phyloP scores from a whole-genome alignment of 2,329 filamentous ascomycete genomes.

The Xylaria polymorpha region DNA sequence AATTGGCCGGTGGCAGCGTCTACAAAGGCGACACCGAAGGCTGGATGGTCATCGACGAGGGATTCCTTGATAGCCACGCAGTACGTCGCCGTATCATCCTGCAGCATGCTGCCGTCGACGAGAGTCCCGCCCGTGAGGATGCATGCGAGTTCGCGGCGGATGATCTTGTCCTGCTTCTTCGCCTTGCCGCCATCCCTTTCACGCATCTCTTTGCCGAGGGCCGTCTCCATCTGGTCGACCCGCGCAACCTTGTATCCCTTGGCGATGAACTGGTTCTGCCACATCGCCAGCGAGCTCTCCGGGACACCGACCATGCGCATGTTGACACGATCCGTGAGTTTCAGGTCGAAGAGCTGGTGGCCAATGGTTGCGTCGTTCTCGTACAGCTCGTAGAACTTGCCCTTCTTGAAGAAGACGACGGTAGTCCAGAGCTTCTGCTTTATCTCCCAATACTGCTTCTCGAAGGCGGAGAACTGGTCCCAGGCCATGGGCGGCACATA shows the following conservation, averaged over 20 bases:
- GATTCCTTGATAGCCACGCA: constrained; percentile 94
- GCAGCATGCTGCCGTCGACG: constrained; percentile 95
- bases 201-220: constrained; percentile 97
- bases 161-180: constrained; percentile 89
- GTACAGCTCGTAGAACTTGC: constrained; percentile 98
- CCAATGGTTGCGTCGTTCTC: constrained; percentile 97
- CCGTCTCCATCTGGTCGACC: constrained; percentile 97
- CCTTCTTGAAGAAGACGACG: constrained; percentile 99
- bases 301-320: constrained; percentile 99
- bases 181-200: constrained; percentile 78
- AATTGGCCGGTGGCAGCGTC: constrained; percentile 97
- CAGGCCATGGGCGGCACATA: constrained; percentile 86
- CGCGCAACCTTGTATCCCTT: constrained; percentile 98
- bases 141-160: constrained; percentile 87
- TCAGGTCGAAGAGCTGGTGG: constrained; percentile 95
- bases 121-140: constrained; percentile 93
- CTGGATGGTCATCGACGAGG: constrained; percentile 76
- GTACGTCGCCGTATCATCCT: constrained; percentile 97
- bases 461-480: constrained; percentile 88
- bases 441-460: constrained; percentile 99
- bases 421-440: constrained; percentile 98
- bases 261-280: constrained; percentile 98
- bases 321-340: constrained; percentile 97
- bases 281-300: constrained; percentile 93
- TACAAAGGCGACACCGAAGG: constrained; percentile 92